These are phyloP conservation scores for Umbilicaria muhlenbergii DNA, from an alignment of 495 filamentous ascomycete genomes.

Conservation along the genomic window DNA sequence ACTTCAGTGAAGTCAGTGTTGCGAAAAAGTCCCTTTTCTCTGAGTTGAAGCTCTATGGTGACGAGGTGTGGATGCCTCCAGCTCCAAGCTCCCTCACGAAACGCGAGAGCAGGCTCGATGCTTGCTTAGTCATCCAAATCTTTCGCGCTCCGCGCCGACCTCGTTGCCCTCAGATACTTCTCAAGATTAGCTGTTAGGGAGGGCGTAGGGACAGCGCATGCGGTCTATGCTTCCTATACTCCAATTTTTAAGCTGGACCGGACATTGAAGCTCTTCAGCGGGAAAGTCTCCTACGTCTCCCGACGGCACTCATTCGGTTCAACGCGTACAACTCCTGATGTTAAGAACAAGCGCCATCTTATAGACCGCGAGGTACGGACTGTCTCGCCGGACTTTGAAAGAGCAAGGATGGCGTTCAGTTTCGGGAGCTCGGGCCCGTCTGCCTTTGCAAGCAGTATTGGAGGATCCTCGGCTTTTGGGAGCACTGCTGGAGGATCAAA, in stretches of 20 bases:
- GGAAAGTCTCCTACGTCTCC: conserved; percentile 6
- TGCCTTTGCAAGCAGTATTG: conserved; percentile 16
- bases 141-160: too few species aligned
- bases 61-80: not conserved
- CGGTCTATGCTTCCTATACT: too few species aligned
- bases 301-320: conserved; percentile 11
- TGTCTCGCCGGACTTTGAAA: conserved; percentile 24
- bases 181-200: too few species aligned
- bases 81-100: not conserved
- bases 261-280: conserved; percentile 5
- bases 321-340: conserved; percentile 5
- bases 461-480: conserved; percentile 4
- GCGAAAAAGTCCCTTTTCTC: not conserved
- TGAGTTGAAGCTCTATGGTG: not conserved
- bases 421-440: conserved; percentile 24
- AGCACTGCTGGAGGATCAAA: conserved; percentile 9
- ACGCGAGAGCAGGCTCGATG: too few species aligned
- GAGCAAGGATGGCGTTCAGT: conserved; percentile 53
- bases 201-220: too few species aligned
- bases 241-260: conserved; percentile 8
- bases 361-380: conserved; percentile 10
- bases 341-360: not conserved
- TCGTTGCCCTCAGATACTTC: too few species aligned
- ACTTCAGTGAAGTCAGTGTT: not conserved
- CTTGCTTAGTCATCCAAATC: too few species aligned